Percentiles rank a stretch among this genome's conserved stretches.
Evolutionary conservation across 176 grass and related monocot genomes (phyloP).

Genomic region (Ananas comosus): DNA sequence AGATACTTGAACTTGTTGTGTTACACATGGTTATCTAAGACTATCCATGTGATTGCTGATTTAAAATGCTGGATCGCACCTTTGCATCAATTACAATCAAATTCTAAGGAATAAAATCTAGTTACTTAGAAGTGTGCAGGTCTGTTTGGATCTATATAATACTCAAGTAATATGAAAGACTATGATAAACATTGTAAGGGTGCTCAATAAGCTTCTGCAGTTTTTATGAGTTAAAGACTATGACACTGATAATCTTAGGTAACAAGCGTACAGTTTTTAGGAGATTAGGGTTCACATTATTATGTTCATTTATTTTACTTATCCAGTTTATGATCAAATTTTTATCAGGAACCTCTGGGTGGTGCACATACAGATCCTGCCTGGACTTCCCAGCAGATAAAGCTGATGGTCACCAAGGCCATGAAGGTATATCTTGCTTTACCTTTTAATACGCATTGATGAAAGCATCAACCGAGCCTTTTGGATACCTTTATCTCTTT

Average conservation of each 20-base stretch:
- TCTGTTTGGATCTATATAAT: too few species aligned
- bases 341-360: conserved; percentile 34
- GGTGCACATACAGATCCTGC: conserved; percentile 35
- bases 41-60: not conserved
- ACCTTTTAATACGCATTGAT: not conserved
- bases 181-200: too few species aligned
- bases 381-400: conserved; percentile 31
- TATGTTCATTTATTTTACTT: conserved; percentile 1
- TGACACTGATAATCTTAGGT: not conserved
- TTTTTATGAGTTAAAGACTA: too few species aligned
- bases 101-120: too few species aligned
- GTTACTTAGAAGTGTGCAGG: too few species aligned
- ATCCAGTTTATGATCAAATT: not conserved
- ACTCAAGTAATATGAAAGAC: too few species aligned
- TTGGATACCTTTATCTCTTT: not conserved
- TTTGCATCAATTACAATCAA: too few species aligned
- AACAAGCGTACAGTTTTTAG: too few species aligned
- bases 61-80: too few species aligned
- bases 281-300: not conserved
- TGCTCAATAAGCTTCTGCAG: too few species aligned
- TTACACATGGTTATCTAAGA: not conserved
- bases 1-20: not conserved
- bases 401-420: conserved; percentile 18
- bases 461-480: not conserved
- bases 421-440: conserved; percentile 25